phyloP scores from a whole-genome alignment of 2,329 filamentous ascomycete species.

The Cladobotryum protrusum region DNA sequence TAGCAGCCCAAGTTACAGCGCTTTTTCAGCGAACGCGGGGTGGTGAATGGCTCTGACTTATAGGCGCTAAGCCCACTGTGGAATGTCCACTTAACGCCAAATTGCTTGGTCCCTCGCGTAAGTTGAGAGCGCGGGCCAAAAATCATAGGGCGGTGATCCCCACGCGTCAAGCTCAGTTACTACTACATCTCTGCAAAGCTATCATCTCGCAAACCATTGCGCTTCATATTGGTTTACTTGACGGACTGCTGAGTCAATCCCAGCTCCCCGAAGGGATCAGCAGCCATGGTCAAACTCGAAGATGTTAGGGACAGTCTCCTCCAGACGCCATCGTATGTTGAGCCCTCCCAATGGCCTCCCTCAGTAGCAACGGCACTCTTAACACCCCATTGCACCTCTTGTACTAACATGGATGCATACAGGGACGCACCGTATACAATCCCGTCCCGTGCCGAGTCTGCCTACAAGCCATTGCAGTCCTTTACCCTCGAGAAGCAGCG shows the following conservation, averaged over 20 bases:
- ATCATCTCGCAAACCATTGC: too few relatives aligned
- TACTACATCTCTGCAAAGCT: neutral
- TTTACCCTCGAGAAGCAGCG: slow-evolving; percentile 65
- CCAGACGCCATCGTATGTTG: slow-evolving; percentile 31
- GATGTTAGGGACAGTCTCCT: slow-evolving; percentile 39
- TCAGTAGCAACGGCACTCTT: neutral
- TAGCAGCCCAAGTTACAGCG: too few relatives aligned
- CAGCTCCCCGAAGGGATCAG: neutral
- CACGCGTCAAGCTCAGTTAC: neutral
- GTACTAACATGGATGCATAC: slow-evolving; percentile 3
- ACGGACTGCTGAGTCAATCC: neutral
- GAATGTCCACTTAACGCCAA: neutral
- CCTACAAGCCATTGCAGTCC: slow-evolving; percentile 68
- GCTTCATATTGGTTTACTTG: neutral
- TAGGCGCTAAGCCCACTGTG: neutral
- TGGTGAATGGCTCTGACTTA: too few relatives aligned
- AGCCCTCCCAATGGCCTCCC: neutral
- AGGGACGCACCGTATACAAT: slow-evolving; percentile 31
- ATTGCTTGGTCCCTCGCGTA: neutral
- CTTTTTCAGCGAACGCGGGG: too few relatives aligned
- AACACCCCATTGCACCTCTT: neutral
- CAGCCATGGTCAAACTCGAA: slow-evolving; percentile 38
- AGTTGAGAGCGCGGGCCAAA: too few relatives aligned
- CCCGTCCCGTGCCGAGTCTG: slow-evolving; percentile 47
- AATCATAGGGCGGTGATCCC: too few relatives aligned